Percentiles rank a stretch among this genome's conserved stretches.
These are phyloP conservation scores for Xylaria sp. DNA, from an alignment of 2,329 filamentous ascomycete genomes.

Conservation along the genomic window DNA sequence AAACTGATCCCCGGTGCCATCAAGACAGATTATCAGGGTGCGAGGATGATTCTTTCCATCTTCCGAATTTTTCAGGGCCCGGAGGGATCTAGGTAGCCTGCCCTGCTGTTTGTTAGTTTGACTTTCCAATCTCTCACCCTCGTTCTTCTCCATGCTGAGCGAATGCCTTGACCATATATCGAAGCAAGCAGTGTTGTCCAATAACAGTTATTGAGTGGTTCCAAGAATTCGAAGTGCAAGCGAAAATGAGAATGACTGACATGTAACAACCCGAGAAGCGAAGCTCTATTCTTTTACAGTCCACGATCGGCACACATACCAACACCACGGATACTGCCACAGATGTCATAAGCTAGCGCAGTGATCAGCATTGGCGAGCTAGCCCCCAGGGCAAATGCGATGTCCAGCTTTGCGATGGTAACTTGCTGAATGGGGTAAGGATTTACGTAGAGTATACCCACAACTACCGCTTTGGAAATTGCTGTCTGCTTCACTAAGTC, in stretches of 20 bases:
- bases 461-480: slow-evolving; percentile 1
- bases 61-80: slow-evolving; percentile 23
- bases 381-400: slow-evolving; percentile 5
- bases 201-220: neutral
- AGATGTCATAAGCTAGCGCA: slow-evolving; percentile 11
- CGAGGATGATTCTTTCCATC: slow-evolving; percentile 28
- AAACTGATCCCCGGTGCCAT: slow-evolving; percentile 38
- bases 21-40: slow-evolving; percentile 36
- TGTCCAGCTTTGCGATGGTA: slow-evolving; percentile 2
- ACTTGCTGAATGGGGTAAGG: slow-evolving; percentile 14
- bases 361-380: slow-evolving; percentile 12
- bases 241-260: neutral
- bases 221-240: neutral
- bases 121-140: neutral
- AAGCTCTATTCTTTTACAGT: neutral
- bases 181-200: neutral
- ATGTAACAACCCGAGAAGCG: neutral
- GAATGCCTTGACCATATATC: neutral
- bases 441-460: slow-evolving; percentile 12
- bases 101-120: neutral
- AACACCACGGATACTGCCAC: slow-evolving; percentile 14
- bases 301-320: neutral
- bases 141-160: slow-evolving; percentile 12
- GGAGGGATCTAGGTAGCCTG: slow-evolving; percentile 28
- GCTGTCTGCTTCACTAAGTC: neutral